Percentiles rank a stretch among this genome's conserved stretches.
Conservation (phyloP, 495 filamentous ascomycete genomes). For the Daldinia childiae region DNA sequence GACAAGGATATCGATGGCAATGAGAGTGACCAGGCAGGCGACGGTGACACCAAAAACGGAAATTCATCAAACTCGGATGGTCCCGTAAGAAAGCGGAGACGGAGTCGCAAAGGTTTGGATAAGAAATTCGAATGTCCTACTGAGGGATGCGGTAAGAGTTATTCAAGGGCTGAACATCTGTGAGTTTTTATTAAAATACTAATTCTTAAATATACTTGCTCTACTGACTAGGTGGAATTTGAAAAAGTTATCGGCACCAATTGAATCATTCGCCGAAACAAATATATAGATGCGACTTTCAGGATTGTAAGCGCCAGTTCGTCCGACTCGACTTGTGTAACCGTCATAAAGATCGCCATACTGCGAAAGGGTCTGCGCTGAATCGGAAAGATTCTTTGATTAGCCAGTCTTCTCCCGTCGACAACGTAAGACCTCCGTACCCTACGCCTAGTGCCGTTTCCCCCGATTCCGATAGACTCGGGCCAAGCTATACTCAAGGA, state of each 20-base stretch:
- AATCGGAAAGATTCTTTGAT: slow-evolving; percentile 86
- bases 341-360: slow-evolving; percentile 93
- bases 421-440: slow-evolving; percentile 57
- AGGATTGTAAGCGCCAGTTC: slow-evolving; percentile 88
- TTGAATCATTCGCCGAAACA: slow-evolving; percentile 96
- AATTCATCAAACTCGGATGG: slow-evolving; percentile 66
- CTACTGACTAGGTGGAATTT: slow-evolving; percentile 37
- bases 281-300: slow-evolving; percentile 94
- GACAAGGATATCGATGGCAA: slow-evolving; percentile 57
- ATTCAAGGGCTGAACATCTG: slow-evolving; percentile 95
- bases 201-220: not conserved
- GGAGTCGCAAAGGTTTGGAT: slow-evolving; percentile 87
- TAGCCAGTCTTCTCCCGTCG: slow-evolving; percentile 64
- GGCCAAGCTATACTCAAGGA: slow-evolving; percentile 54
- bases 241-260: slow-evolving; percentile 79
- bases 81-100: slow-evolving; percentile 73
- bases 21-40: slow-evolving; percentile 48
- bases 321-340: slow-evolving; percentile 94
- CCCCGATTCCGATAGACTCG: slow-evolving; percentile 60
- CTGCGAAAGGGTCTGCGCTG: slow-evolving; percentile 92
- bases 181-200: slow-evolving; percentile 53
- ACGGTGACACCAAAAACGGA: slow-evolving; percentile 52
- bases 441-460: slow-evolving; percentile 57
- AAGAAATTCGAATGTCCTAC: slow-evolving; percentile 95
- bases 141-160: slow-evolving; percentile 92